phyloP scores from a whole-genome alignment of 2,329 filamentous ascomycete species.

The Fusarium siculi region DNA sequence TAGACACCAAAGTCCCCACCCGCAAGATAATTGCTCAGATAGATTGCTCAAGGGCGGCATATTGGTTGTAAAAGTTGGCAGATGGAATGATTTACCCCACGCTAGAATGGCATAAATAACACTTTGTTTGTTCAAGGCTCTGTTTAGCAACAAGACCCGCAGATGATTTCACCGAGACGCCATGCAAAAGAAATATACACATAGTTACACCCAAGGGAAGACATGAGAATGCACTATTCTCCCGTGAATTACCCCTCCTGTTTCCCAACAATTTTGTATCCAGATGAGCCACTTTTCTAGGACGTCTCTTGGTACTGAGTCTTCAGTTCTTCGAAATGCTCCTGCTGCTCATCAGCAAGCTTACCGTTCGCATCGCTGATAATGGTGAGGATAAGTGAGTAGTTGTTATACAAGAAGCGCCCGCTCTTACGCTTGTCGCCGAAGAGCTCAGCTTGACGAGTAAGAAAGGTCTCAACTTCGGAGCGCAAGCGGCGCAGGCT shows the following conservation, averaged over 20 bases:
- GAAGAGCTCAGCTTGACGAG: conserved; percentile 79
- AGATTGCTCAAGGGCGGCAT: background rate
- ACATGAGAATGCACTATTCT: conserved; percentile 9
- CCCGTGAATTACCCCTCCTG: background rate
- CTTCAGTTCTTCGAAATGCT: conserved; percentile 77
- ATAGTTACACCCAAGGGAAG: conserved; percentile 27
- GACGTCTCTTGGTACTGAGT: conserved; percentile 61
- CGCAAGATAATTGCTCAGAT: background rate
- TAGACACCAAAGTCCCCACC: conserved; percentile 6
- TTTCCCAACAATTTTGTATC: background rate
- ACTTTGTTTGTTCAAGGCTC: conserved; percentile 15
- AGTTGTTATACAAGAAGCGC: conserved; percentile 95
- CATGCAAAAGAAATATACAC: conserved; percentile 35
- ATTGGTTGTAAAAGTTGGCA: conserved; percentile 16
- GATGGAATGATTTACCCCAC: background rate
- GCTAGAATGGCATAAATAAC: conserved; percentile 11
- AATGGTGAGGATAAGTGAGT: conserved; percentile 92
- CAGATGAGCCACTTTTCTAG: conserved; percentile 8
- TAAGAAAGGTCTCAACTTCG: conserved; percentile 86
- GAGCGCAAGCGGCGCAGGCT: conserved; percentile 80
- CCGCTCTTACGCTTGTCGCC: conserved; percentile 84
- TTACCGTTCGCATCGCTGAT: conserved; percentile 82
- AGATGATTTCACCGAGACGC: conserved; percentile 38
- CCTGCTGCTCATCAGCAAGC: conserved; percentile 77
- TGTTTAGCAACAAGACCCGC: conserved; percentile 24